Evolutionary conservation across 1,284 basidiomycete species (phyloP), one percentile per base, ranked within the genome.

Genomic region (Leccinum subrobustum): DNA sequence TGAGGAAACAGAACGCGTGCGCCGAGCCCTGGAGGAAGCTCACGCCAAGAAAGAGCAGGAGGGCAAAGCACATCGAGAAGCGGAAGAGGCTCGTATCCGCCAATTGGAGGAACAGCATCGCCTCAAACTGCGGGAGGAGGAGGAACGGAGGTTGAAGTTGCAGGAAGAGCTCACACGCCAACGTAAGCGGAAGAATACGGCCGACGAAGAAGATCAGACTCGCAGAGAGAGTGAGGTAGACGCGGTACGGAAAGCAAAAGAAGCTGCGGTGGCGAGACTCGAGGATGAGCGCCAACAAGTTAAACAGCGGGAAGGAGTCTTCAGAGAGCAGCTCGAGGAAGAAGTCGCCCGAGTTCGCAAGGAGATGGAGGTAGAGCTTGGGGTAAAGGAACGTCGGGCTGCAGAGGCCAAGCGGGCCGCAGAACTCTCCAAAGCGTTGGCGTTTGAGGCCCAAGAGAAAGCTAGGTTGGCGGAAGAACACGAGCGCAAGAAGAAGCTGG

Each of bases 381-480:
- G 47, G n/a, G 63, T 62, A 35, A 70, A 65, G 59, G 68, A 74
- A 50, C 67, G 61, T 53, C 66, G 56, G 47, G 68, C 60, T 3
- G 54, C 37, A 27, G 69, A 67, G 53, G 68, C 67, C 20, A 74
- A 70, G 52, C 65, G 65, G 29, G 65, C 63, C 20, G 65, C 68
- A 33, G 74, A 76, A 25, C 65, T 73, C 47, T 75, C 72, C 20
- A 68, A 62, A 8, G 57, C 64, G 6, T 42, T 73, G 54, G 67
- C 63, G 6, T 54, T 60, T 8, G 73, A 75, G 35, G 71, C 71
- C 12, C 73, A 75, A 54, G 73, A 73, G 56, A 75, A 61, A 44
- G 70, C 70, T 14, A 68, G 71, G 25, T 16, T 68, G 35, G 69
- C 67, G 8, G 71, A 76, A 55, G 71, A 75, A 60, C 68, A 74